Conservation (phyloP, 2,329 filamentous ascomycete species). For the Penicillium griseofulvum region DNA sequence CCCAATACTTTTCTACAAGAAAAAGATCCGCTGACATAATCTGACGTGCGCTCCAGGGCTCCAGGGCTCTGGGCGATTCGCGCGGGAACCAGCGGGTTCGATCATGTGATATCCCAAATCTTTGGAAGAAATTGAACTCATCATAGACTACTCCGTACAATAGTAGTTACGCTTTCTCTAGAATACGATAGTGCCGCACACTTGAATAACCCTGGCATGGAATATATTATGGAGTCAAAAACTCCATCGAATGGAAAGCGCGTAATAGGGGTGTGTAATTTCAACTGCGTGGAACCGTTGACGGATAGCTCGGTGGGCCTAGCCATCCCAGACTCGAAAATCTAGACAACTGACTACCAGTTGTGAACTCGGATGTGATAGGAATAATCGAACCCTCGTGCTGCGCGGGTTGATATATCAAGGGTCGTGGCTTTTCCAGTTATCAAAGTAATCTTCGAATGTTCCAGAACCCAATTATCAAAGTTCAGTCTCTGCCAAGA, state of each 20-base stretch:
- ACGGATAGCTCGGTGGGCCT: not conserved
- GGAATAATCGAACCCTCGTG: not conserved
- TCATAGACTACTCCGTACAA: not conserved
- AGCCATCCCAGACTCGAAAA: not conserved
- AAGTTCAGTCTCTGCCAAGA: not conserved
- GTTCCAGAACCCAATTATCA: not conserved
- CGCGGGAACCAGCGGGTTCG: slow-evolving; percentile 24
- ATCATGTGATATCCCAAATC: slow-evolving; percentile 12
- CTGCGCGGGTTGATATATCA: not conserved
- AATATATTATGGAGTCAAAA: not conserved
- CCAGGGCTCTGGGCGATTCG: slow-evolving; percentile 27
- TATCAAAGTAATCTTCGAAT: not conserved
- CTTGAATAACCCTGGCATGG: not conserved
- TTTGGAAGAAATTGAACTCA: not conserved
- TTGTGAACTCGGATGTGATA: not conserved
- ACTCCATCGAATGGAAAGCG: not conserved
- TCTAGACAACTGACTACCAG: not conserved
- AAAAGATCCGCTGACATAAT: slow-evolving; percentile 18
- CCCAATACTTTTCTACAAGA: not conserved
- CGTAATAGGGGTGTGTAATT: not conserved
- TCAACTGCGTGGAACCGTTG: not conserved
- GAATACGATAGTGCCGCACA: not conserved
- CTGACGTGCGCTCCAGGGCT: not conserved
- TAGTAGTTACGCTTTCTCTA: not conserved
- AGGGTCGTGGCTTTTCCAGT: not conserved